These are phyloP conservation scores for Biscogniauxia sp. DNA, from an alignment of 2,329 filamentous ascomycete genomes.

Conservation along the genomic window DNA sequence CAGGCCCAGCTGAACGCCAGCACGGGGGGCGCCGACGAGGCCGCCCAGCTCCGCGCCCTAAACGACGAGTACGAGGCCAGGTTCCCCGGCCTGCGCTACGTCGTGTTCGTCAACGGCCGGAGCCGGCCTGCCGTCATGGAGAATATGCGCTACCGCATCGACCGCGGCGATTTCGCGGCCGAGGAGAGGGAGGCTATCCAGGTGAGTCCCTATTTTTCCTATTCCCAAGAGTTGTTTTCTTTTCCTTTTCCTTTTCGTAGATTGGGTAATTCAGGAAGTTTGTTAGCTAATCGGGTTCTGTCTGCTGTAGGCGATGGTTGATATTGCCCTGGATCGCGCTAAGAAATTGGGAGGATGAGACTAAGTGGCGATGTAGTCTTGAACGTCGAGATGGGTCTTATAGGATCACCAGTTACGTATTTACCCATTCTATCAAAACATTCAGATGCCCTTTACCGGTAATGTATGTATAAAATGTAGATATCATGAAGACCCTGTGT, in stretches of 20 bases:
- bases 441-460: background rate
- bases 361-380: background rate
- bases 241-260: background rate
- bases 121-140: slow-evolving; percentile 71
- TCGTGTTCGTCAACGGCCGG: slow-evolving; percentile 88
- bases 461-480: no score
- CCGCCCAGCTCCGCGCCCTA: slow-evolving; percentile 54
- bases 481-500: no score
- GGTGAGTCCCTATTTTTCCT: slow-evolving; percentile 17
- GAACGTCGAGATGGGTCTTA: background rate
- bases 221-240: no score
- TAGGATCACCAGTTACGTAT: no score
- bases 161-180: slow-evolving; percentile 58
- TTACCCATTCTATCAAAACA: background rate
- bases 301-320: slow-evolving; percentile 84
- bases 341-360: slow-evolving; percentile 50
- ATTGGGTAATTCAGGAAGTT: background rate
- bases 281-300: slow-evolving; percentile 45
- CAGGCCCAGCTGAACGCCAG: slow-evolving; percentile 67
- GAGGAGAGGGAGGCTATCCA: slow-evolving; percentile 74
- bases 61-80: slow-evolving; percentile 77
- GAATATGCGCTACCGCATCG: slow-evolving; percentile 76
- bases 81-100: slow-evolving; percentile 83
- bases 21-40: slow-evolving; percentile 52
- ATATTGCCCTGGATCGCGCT: slow-evolving; percentile 80